Percentiles rank a stretch among this genome's conserved stretches.
These are phyloP conservation scores for Psilocybe mexicana DNA, from an alignment of 1,284 basidiomycete species.

Conservation along the genomic window DNA sequence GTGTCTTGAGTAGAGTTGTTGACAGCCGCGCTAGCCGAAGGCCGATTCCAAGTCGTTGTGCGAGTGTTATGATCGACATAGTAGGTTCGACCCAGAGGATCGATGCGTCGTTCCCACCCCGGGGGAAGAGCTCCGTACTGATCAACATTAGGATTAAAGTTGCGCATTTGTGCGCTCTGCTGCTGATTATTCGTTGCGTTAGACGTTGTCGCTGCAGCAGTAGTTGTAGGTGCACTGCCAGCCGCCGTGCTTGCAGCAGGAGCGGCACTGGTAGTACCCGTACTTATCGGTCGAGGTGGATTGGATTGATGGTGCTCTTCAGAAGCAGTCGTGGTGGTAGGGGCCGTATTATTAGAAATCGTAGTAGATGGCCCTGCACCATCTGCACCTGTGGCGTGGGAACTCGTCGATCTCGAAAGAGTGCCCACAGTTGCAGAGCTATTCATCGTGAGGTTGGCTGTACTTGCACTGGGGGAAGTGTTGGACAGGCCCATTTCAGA, in stretches of 20 bases:
- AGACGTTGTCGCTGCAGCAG: slow-evolving; percentile 26
- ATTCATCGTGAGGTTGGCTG: slow-evolving; percentile 43
- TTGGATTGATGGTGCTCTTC: slow-evolving; percentile 34
- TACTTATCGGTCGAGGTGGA: slow-evolving; percentile 37
- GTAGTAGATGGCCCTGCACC: slow-evolving; percentile 33
- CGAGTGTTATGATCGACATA: slow-evolving; percentile 94
- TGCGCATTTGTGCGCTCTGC: slow-evolving; percentile 55
- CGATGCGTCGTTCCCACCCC: slow-evolving; percentile 92
- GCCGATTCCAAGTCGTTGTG: slow-evolving; percentile 90
- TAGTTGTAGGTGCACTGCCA: slow-evolving; percentile 31
- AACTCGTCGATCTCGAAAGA: slow-evolving; percentile 55
- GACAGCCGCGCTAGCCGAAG: slow-evolving; percentile 53
- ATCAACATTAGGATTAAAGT: slow-evolving; percentile 86
- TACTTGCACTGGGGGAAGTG: slow-evolving; percentile 53
- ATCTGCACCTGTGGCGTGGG: slow-evolving; percentile 49
- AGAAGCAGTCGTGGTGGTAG: slow-evolving; percentile 33
- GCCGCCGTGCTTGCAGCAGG: slow-evolving; percentile 23
- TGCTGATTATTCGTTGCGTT: slow-evolving; percentile 27
- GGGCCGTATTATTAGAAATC: slow-evolving; percentile 39
- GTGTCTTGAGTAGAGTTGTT: slow-evolving; percentile 56
- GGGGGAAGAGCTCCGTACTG: slow-evolving; percentile 80
- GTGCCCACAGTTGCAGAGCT: slow-evolving; percentile 31
- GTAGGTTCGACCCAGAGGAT: slow-evolving; percentile 89
- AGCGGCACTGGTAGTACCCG: slow-evolving; percentile 28
- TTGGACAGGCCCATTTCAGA: slow-evolving; percentile 56